Evolutionary conservation across 495 filamentous ascomycete species (phyloP), one percentile per base, ranked within the genome.

Genomic region (Umbilicaria muhlenbergii): DNA sequence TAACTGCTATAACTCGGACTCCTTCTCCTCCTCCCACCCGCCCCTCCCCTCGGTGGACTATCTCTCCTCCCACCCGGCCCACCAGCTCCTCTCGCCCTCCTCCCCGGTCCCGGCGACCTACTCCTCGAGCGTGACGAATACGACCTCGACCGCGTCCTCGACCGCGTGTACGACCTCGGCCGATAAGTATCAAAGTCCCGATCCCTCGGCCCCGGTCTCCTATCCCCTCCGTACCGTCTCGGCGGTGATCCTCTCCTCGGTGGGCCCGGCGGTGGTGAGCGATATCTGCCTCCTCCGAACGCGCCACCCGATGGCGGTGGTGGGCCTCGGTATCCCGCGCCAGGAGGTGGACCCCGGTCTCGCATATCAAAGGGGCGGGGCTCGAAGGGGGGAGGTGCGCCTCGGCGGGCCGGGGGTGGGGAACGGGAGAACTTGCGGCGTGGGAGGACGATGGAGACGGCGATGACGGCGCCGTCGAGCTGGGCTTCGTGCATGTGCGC

Each of bases 401-500:
- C 59, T 28, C 56, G 56, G 51, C 50, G 55, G 17, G 38, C 52
- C 10, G 65, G 66, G 18, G 68, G 70, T 7, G 70, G 70, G 17
- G 68, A 71, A 8, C 62, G 64, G 16, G 70, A 73, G 42, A 74
- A 73, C 37, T 58, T 63, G 45, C 84, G 81, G 40, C 86, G 81
- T 1, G 89, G 89, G 18, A 95, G 67, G 18, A 96, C 87, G 50
- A 96, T 93, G 42, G 88, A 94, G 19, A 99, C 91, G 51, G 80
- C 82, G 58, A 99, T 78, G 15, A 78, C 62, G 13, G 81, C 73
- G 34, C 91, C 92, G 64, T 99, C 91, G 36, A 99, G 65, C 50
- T 95, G 85, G 12, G 86, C 86, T 68, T 99, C 91, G 58, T 99
- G 92, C 92, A 99, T 96, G 55, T 94, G 82, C 37, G 87, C 77